A percentile compares a stretch with the other conserved stretches of the same genome.
Evolutionary conservation across 2,329 filamentous ascomycete genomes (phyloP).

Genomic region (Aspergillus brunneoviolaceus): DNA sequence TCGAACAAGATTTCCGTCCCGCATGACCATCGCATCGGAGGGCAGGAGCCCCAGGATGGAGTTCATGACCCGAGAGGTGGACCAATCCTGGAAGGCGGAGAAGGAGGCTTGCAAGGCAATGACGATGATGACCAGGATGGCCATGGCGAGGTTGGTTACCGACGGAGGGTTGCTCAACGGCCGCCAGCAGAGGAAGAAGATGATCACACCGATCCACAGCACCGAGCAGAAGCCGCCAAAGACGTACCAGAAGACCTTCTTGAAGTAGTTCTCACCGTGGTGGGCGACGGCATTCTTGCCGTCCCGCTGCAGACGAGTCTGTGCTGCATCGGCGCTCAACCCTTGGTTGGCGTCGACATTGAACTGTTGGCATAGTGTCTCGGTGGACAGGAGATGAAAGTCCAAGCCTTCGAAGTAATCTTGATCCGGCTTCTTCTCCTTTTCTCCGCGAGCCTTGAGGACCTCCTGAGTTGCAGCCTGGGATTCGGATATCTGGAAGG

Average conservation of each 20-base stretch:
- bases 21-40: slow-evolving; percentile 65
- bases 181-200: slow-evolving; percentile 76
- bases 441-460: slow-evolving; percentile 15
- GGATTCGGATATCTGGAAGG: slow-evolving; percentile 41
- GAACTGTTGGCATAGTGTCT: slow-evolving; percentile 61
- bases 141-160: slow-evolving; percentile 68
- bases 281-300: slow-evolving; percentile 68
- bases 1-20: slow-evolving; percentile 57
- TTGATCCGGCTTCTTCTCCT: slow-evolving; percentile 35
- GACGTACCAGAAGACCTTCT: slow-evolving; percentile 66
- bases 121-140: slow-evolving; percentile 70
- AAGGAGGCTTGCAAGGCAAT: slow-evolving; percentile 70
- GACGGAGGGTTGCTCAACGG: slow-evolving; percentile 71
- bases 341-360: slow-evolving; percentile 59
- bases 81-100: slow-evolving; percentile 73
- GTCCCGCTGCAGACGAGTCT: slow-evolving; percentile 58
- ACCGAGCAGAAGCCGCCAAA: slow-evolving; percentile 79
- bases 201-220: slow-evolving; percentile 65
- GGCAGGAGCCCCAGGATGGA: slow-evolving; percentile 77
- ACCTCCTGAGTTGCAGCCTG: slow-evolving; percentile 32
- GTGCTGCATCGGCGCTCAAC: slow-evolving; percentile 59
- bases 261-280: slow-evolving; percentile 61
- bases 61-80: slow-evolving; percentile 72
- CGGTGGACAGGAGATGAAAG: slow-evolving; percentile 62
- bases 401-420: slow-evolving; percentile 62